phyloP scores from a whole-genome alignment of 306 rosid genomes.

The Fragaria ananassa region DNA sequence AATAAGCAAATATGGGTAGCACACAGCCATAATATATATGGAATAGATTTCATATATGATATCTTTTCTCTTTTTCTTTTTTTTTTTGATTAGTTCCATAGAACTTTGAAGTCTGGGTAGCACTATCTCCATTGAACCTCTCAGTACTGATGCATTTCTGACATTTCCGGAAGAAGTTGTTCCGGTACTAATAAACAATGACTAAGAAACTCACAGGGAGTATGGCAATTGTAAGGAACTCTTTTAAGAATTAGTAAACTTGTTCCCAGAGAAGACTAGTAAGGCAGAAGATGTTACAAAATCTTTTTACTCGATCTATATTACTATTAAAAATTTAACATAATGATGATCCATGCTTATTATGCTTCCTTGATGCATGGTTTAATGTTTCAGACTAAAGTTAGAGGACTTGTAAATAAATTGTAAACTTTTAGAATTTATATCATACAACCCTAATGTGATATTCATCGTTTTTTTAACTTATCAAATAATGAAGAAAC shows the following conservation, averaged over 20 bases:
- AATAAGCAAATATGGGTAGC: not conserved
- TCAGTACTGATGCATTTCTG: not conserved
- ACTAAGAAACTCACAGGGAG: not conserved
- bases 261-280: conserved; percentile 40
- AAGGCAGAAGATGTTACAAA: conserved; percentile 12
- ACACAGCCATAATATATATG: not conserved
- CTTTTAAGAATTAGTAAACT: conserved; percentile 17
- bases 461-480: not conserved
- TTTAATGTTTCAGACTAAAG: conserved; percentile 22
- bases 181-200: not conserved
- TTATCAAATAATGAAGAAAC: not conserved
- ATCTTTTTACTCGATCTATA: conserved; percentile 28
- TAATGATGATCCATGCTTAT: conserved; percentile 33
- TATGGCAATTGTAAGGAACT: not conserved
- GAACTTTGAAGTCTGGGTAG: not conserved
- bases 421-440: not conserved
- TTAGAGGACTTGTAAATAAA: not conserved
- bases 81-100: not conserved
- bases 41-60: no score
- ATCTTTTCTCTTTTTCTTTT: no score
- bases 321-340: conserved; percentile 4
- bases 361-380: conserved; percentile 27
- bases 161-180: not conserved
- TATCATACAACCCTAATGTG: not conserved
- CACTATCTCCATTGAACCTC: not conserved